Base-by-base conservation (phyloP, 192 early-diverging fungal species). In the Coemansia sp. region DNA sequence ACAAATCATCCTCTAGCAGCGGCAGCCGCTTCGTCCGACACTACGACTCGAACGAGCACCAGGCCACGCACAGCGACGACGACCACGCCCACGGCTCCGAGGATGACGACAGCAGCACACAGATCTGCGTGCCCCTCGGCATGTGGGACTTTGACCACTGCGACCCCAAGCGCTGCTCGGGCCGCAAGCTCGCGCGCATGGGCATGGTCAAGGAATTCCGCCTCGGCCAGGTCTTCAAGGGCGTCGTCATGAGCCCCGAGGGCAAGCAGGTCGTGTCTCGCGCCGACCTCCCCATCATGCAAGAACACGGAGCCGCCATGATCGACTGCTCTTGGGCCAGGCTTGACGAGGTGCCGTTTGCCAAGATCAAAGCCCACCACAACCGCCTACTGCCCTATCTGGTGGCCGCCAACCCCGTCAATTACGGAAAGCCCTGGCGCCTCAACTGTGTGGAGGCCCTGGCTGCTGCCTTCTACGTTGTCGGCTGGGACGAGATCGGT, bases 131-230 rank as follows among this genome's bases (percentile, higher is more conserved):
- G 63, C 83, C 87, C 11, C 67, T 90, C 11, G 85, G 78, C 41
- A 88, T 90, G 87, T 90, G 88, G 92, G 97, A 99, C 70, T 99
- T 99, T 80, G 90, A 90, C 49, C 97, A 99, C 64, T 98, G 95
- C 77, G 97, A 99, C 65, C 97, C 97, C 1, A 95, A 96, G 70
- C 85, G 94, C 14, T 97, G 95, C 72, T 95, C 92, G 3, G 95
- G 97, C 43, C 86, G 88, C 38, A 91, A 92, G 58, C 68, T 99
- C 5, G 88, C 81, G 15, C 86, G 95, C 36, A 64, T 88, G 53
- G 82, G 85, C 29, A 78, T 94, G 45, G 79, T 97, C 18, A 82
- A 87, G 19, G 82, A 81, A 22, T 79, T 99, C 29, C 83, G 87
- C 37, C 79, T 97, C 22, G 86, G 84, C 6, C 86, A 87, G 43